Evolutionary conservation across 305 asterid genomes (phyloP).

Genomic region (Stenogyne calaminthoides): DNA sequence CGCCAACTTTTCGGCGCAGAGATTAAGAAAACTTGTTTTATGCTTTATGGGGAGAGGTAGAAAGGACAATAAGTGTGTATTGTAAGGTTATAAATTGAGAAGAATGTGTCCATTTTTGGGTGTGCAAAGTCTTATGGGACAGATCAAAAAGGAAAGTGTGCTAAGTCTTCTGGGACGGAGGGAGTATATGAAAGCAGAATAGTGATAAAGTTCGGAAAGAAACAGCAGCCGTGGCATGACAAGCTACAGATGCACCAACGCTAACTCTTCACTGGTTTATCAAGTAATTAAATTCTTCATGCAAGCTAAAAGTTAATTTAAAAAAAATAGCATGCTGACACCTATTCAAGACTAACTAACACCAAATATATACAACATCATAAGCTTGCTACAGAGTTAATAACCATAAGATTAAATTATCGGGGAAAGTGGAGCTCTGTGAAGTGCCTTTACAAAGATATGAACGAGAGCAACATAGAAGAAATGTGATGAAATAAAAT

Average conservation of each 20-base stretch:
- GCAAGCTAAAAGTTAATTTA: not conserved
- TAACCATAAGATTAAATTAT: not conserved
- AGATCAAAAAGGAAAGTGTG: too few relatives aligned
- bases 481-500: not conserved
- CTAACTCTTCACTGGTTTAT: conserved; percentile 5
- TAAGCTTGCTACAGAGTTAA: conserved; percentile 6
- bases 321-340: conserved; percentile 1
- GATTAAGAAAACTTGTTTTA: too few relatives aligned
- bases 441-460: conserved; percentile 12
- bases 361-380: conserved; percentile 2
- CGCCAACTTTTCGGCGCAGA: too few relatives aligned
- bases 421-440: conserved; percentile 18
- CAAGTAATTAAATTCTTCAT: conserved; percentile 13
- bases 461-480: not conserved
- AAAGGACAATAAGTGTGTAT: too few relatives aligned
- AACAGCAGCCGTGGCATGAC: conserved; percentile 7
- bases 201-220: not conserved
- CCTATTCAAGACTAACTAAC: conserved; percentile 17
- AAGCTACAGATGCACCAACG: not conserved
- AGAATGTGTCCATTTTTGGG: too few relatives aligned
- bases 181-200: conserved; percentile 19
- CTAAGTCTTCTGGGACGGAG: too few relatives aligned
- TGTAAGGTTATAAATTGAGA: too few relatives aligned
- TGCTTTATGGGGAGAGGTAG: too few relatives aligned
- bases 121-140: too few relatives aligned